A percentile compares a stretch with the other conserved stretches of the same genome.
phyloP scores from a whole-genome alignment of 768 basidiomycete species.

The Lentinus brumalis region DNA sequence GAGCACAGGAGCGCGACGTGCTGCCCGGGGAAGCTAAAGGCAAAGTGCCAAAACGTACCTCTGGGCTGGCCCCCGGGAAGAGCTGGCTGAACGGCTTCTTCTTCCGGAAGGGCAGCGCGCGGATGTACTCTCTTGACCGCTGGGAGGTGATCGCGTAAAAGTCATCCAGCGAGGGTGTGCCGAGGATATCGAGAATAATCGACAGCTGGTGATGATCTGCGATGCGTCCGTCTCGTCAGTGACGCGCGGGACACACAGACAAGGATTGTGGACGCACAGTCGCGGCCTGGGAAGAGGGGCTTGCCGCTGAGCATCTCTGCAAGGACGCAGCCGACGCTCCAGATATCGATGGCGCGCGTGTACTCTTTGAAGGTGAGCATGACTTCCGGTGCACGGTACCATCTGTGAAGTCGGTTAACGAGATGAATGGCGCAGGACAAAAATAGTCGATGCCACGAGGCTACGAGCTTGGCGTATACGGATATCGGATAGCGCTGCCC shows the following conservation, averaged over 20 bases:
- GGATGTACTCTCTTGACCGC: slow-evolving; percentile 82
- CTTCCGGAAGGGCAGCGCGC: slow-evolving; percentile 85
- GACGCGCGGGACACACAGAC: slow-evolving; percentile 6
- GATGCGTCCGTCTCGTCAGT: neutral
- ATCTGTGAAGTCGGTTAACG: slow-evolving; percentile 43
- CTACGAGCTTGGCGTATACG: neutral
- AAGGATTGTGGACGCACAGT: slow-evolving; percentile 55
- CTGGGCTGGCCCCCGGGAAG: slow-evolving; percentile 74
- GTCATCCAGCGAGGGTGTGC: slow-evolving; percentile 88
- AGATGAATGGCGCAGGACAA: neutral
- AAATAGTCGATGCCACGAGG: slow-evolving; percentile 1
- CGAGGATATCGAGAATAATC: slow-evolving; percentile 92
- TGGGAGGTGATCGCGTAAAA: slow-evolving; percentile 90
- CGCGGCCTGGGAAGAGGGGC: slow-evolving; percentile 92
- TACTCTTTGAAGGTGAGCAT: slow-evolving; percentile 99
- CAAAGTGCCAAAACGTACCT: slow-evolving; percentile 41
- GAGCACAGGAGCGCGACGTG: no score
- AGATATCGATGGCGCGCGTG: slow-evolving; percentile 83
- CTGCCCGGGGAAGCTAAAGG: neutral
- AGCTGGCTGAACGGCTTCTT: slow-evolving; percentile 68
- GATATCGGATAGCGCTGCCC: slow-evolving; percentile 1
- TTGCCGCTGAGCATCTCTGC: slow-evolving; percentile 94
- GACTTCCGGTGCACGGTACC: slow-evolving; percentile 98
- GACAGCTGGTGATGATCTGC: slow-evolving; percentile 89
- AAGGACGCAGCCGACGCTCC: slow-evolving; percentile 84